phyloP scores from a whole-genome alignment of 78 protist genomes.

The Thecamonas trahens region DNA sequence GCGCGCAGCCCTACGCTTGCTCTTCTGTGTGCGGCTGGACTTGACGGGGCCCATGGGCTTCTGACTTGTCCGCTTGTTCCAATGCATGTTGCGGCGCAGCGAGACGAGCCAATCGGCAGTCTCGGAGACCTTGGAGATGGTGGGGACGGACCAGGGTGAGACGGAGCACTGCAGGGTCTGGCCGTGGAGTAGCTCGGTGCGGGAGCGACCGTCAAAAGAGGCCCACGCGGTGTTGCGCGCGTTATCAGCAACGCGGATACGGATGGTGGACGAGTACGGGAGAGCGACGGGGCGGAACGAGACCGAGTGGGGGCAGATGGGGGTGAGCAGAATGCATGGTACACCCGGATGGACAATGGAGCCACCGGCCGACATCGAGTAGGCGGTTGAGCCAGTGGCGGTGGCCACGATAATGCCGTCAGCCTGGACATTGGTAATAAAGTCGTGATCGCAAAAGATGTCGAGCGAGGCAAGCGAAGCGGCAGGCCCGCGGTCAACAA shows the following conservation, averaged over 20 bases:
- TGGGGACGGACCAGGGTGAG: too few species aligned
- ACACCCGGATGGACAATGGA: conserved; percentile 73
- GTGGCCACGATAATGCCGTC: conserved; percentile 69
- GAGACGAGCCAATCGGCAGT: too few species aligned
- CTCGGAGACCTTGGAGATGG: too few species aligned
- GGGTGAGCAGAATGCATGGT: conserved; percentile 74
- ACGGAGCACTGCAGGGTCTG: too few species aligned
- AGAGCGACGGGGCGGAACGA: conserved; percentile 78
- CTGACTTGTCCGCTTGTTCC: too few species aligned
- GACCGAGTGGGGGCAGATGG: conserved; percentile 84
- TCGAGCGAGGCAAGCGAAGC: background rate
- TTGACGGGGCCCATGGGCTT: too few species aligned
- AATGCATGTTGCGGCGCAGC: too few species aligned
- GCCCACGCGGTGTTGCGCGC: conserved; percentile 38
- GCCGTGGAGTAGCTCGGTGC: conserved; percentile 40
- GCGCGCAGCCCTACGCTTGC: too few species aligned
- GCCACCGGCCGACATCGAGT: conserved; percentile 84
- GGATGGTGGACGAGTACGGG: too few species aligned
- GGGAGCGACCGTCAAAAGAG: conserved; percentile 49
- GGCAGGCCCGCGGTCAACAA: background rate
- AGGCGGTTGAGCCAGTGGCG: conserved; percentile 85
- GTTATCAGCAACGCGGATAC: conserved; percentile 17
- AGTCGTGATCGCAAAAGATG: background rate
- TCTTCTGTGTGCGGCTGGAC: too few species aligned
- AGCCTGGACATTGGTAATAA: conserved; percentile 43